Conservation (phyloP, 1,139 yeast genomes). For the Tardiomyces digboiensis region DNA sequence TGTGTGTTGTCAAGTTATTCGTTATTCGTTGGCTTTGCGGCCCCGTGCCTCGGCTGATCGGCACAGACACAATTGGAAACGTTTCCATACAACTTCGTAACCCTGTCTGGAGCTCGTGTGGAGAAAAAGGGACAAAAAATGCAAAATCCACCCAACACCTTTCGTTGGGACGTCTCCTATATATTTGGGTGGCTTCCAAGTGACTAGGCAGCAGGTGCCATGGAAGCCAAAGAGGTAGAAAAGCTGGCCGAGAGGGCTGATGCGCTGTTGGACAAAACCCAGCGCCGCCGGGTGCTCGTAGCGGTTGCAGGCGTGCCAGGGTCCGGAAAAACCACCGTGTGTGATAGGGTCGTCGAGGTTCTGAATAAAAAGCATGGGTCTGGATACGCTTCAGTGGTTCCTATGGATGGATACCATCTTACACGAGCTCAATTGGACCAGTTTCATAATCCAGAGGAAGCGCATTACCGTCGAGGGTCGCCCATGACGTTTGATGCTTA, state of each 20-base stretch:
- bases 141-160: too few relatives aligned
- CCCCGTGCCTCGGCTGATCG: too few relatives aligned
- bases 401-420: slow-evolving; percentile 82
- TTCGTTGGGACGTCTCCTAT: too few relatives aligned
- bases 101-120: too few relatives aligned
- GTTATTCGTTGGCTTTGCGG: too few relatives aligned
- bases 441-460: slow-evolving; percentile 45
- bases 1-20: too few relatives aligned
- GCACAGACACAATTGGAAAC: too few relatives aligned
- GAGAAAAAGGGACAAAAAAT: too few relatives aligned
- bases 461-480: slow-evolving; percentile 66
- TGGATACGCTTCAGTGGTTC: slow-evolving; percentile 26
- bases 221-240: slow-evolving; percentile 5
- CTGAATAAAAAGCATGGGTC: slow-evolving; percentile 22
- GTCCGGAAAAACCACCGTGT: slow-evolving; percentile 69
- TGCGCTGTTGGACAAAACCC: slow-evolving; percentile 17
- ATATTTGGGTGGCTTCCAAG: too few relatives aligned
- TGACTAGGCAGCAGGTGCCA: too few relatives aligned
- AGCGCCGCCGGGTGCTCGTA: slow-evolving; percentile 41
- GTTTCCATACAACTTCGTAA: too few relatives aligned
- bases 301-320: slow-evolving; percentile 74
- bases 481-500: slow-evolving; percentile 74
- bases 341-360: slow-evolving; percentile 34
- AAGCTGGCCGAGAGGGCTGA: slow-evolving; percentile 25
- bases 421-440: slow-evolving; percentile 44